phyloP scores from a whole-genome alignment of 257 asterid species.

The Nyctanthes arbortristis region DNA sequence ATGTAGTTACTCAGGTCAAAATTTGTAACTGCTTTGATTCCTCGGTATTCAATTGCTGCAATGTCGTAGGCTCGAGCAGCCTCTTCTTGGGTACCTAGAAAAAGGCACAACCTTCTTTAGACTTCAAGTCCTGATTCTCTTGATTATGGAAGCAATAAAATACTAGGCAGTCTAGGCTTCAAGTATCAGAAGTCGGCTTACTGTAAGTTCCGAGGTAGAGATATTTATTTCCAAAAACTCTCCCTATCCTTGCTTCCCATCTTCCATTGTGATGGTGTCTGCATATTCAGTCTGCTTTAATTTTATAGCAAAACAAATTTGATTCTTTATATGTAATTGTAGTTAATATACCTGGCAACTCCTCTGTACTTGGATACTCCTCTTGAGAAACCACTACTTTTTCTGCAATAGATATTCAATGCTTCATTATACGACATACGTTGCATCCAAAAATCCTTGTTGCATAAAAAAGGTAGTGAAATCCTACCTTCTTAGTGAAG shows the following conservation, averaged over 20 bases:
- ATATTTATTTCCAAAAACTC: conserved; percentile 47
- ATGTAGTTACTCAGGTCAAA: conserved; percentile 47
- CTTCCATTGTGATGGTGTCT: conserved; percentile 54
- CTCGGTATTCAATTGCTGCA: conserved; percentile 54
- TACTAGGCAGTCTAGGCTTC: background rate
- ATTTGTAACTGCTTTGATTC: conserved; percentile 52
- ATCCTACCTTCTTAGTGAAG: conserved; percentile 47
- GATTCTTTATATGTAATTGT: background rate
- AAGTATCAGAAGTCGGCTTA: conserved; percentile 1
- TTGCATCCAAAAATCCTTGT: background rate
- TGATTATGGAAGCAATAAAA: background rate
- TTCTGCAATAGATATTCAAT: conserved; percentile 27
- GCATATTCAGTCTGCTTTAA: conserved; percentile 13
- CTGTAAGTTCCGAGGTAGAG: conserved; percentile 46
- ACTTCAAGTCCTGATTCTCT: background rate
- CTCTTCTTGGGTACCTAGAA: conserved; percentile 54
- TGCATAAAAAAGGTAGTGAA: background rate
- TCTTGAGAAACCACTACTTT: conserved; percentile 57
- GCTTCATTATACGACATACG: background rate
- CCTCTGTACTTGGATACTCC: conserved; percentile 50
- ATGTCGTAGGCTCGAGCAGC: conserved; percentile 61
- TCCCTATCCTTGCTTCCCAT: conserved; percentile 58
- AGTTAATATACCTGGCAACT: conserved; percentile 33
- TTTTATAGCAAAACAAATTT: background rate
- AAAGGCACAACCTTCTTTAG: background rate